These are phyloP conservation scores for Xerocomus minutiporus DNA, from an alignment of 1,284 basidiomycete species.

Conservation along the genomic window DNA sequence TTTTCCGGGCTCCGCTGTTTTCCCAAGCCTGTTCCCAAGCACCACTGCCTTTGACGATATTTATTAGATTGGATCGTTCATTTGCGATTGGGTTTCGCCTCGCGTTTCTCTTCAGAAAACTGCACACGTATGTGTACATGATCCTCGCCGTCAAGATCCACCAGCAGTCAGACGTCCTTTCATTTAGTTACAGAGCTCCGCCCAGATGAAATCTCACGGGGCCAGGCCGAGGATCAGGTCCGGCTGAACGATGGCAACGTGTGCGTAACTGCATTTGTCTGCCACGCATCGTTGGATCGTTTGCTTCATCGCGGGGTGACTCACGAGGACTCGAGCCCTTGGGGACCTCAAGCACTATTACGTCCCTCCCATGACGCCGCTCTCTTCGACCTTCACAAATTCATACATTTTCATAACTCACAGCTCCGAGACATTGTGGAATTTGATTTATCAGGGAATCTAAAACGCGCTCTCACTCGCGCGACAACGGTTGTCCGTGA, in stretches of 20 bases:
- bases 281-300: conserved; percentile 25
- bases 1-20: conserved; percentile 20
- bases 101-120: conserved; percentile 25
- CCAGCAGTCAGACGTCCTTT: conserved; percentile 25
- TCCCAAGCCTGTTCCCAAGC: conserved; percentile 18
- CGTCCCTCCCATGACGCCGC: conserved; percentile 27
- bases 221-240: conserved; percentile 35
- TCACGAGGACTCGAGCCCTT: conserved; percentile 13
- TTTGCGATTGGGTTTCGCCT: conserved; percentile 18
- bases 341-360: conserved; percentile 26
- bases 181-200: conserved; percentile 32
- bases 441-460: conserved; percentile 32
- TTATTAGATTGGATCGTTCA: conserved; percentile 17
- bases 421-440: conserved; percentile 25
- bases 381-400: conserved; percentile 24
- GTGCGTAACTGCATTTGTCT: conserved; percentile 22
- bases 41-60: conserved; percentile 6
- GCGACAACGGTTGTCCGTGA: conserved; percentile 25
- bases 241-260: conserved; percentile 26
- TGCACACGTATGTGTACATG: conserved; percentile 23
- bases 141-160: conserved; percentile 35
- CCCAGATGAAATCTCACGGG: conserved; percentile 31
- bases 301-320: conserved; percentile 25
- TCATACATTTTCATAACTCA: conserved; percentile 31
- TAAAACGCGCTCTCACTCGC: conserved; percentile 24